These are phyloP conservation scores for Prunus mira DNA, from an alignment of 306 rosid species.

Conservation along the genomic window DNA sequence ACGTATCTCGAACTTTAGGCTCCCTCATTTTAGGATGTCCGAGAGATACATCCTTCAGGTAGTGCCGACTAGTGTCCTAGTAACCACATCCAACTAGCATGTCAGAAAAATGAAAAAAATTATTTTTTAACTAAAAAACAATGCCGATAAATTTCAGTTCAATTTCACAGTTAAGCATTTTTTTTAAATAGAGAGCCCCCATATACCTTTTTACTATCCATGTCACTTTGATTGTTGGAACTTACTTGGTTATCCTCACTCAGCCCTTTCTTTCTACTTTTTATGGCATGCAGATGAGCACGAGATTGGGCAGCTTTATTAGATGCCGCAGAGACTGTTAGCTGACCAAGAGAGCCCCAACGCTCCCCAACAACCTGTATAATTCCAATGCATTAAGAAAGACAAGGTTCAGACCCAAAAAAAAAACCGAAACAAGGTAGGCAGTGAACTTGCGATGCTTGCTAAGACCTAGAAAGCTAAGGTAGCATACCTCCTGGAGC, in stretches of 20 bases:
- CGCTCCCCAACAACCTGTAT: slow-evolving; percentile 79
- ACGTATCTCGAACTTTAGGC: slow-evolving; percentile 67
- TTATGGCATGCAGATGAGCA: slow-evolving; percentile 83
- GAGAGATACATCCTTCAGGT: slow-evolving; percentile 53
- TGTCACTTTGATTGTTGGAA: slow-evolving; percentile 34
- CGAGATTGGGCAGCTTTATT: slow-evolving; percentile 75
- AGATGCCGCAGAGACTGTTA: slow-evolving; percentile 68
- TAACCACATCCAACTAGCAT: not conserved
- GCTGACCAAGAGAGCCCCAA: slow-evolving; percentile 80
- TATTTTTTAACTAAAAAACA: not conserved
- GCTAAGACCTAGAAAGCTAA: slow-evolving; percentile 21
- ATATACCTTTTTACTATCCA: slow-evolving; percentile 59
- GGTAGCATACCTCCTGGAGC: slow-evolving; percentile 49
- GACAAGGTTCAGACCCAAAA: not conserved
- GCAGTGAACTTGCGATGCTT: not conserved
- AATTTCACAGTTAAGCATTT: slow-evolving; percentile 12
- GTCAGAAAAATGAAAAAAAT: not conserved
- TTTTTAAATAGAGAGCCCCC: slow-evolving; percentile 13
- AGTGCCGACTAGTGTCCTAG: slow-evolving; percentile 34
- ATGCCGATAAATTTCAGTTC: not conserved
- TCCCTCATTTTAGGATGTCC: slow-evolving; percentile 63
- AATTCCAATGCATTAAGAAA: slow-evolving; percentile 13
- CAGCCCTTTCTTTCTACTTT: slow-evolving; percentile 59
- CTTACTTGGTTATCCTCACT: slow-evolving; percentile 39
- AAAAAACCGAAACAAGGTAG: not conserved